Evolutionary conservation across 331 rosid species (phyloP).

Genomic region (Malus hybrid): DNA sequence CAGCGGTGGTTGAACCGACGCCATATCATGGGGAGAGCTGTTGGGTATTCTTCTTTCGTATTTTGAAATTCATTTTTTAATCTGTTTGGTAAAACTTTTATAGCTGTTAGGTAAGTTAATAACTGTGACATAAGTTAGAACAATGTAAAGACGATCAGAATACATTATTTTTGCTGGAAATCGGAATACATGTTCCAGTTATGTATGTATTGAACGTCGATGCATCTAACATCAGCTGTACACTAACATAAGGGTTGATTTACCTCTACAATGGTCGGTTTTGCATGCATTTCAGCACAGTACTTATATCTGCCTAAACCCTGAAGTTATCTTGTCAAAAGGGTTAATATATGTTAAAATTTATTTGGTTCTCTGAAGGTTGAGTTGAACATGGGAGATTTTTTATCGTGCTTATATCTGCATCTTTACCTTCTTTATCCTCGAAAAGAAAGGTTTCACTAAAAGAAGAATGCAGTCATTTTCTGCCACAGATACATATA

Average conservation of each 20-base stretch:
- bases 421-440: neutral
- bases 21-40: slow-evolving; percentile 54
- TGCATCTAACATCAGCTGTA: neutral
- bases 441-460: no score
- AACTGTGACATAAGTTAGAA: neutral
- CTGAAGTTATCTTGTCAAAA: neutral
- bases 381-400: neutral
- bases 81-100: neutral
- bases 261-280: neutral
- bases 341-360: neutral
- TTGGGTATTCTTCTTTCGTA: slow-evolving; percentile 22
- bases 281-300: neutral
- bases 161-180: neutral
- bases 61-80: neutral
- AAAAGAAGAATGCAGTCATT: no score
- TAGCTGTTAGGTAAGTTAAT: neutral
- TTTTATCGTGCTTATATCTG: neutral
- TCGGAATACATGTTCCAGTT: neutral
- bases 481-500: no score
- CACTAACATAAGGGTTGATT: neutral
- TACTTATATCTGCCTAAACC: no score
- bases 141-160: neutral
- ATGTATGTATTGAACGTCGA: neutral
- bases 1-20: slow-evolving; percentile 46
- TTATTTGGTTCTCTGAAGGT: neutral